Evolutionary conservation across 306 rosid species (phyloP), one percentile per base, ranked within the genome.

Genomic region (Sphenostylis stenocarpa): DNA sequence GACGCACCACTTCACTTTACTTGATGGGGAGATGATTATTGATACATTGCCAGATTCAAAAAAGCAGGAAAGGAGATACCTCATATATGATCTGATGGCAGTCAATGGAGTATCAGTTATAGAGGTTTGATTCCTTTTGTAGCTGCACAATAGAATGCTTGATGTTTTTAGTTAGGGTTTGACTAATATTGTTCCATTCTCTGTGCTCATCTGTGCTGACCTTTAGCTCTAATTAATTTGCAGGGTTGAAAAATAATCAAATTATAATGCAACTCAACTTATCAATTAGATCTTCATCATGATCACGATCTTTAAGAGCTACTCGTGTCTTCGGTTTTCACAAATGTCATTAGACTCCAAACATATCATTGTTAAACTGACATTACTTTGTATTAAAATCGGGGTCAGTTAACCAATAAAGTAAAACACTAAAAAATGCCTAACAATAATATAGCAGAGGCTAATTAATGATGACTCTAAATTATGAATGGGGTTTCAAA

Each of bases 21-120:
- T 94, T 77, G 98, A 94, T 80, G 98, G 98, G 78, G 98, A 94
- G 88, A 94, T 94, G 98, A 79, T 94, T 72, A 91, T 94, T 75
- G 98, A 94, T 80, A 91, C 88, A 9, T 58, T 94, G 81, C 98
- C 98, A 13, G 94, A 90, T 81, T 87, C 98, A 41, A 79, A 68
- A 70, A 94, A 87, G 87, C 94, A 94, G 78, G 98, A 91, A 87
- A 86, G 98, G 81, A 88, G 98, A 91, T 94, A 94, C 80, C 97
- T 94, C 36, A 94, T 94, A 69, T 94, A 94, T 90, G 98, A 94
- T 81, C 55, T 94, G 84, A 94, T 94, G 86, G 96, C 92, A 21
- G 74, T 90, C 52, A 94, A 94, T 77, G 81, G 78, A 3, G 73
- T 77, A 48, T 73, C 98, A 57, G 66, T 94, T 34, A 87, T 86